phyloP scores from a whole-genome alignment of 148 eudicot species.

The Rhododendron simsii region DNA sequence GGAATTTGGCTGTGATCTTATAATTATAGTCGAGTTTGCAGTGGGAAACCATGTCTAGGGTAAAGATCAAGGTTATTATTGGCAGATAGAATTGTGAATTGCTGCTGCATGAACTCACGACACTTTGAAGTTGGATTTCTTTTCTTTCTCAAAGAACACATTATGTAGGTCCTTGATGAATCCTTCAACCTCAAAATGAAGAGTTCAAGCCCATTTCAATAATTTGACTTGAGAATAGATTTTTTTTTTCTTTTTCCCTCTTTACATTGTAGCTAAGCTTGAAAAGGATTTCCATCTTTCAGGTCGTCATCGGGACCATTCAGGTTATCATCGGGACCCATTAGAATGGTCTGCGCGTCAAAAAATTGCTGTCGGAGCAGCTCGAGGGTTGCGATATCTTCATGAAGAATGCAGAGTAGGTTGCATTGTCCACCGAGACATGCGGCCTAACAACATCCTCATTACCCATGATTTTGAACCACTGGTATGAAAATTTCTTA shows the following conservation, averaged over 20 bases:
- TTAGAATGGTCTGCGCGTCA: slow-evolving; percentile 40
- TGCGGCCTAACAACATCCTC: slow-evolving; percentile 49
- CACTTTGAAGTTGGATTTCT: background rate
- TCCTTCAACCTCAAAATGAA: background rate
- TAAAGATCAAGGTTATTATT: background rate
- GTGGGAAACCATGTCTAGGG: background rate
- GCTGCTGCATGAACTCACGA: background rate
- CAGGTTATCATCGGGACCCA: slow-evolving; percentile 25
- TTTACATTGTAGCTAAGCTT: slow-evolving; percentile 5
- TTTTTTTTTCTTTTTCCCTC: too few relatives aligned
- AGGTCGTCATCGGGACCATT: background rate
- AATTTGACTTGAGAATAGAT: background rate
- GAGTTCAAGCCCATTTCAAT: background rate
- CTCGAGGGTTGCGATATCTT: slow-evolving; percentile 45
- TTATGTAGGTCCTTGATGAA: background rate
- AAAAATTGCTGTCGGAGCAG: slow-evolving; percentile 41
- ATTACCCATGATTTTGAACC: slow-evolving; percentile 51
- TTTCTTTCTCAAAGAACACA: background rate
- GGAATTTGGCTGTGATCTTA: background rate
- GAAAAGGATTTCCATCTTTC: background rate
- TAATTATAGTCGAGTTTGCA: background rate
- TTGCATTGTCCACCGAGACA: slow-evolving; percentile 45
- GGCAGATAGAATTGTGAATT: background rate
- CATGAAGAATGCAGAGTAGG: slow-evolving; percentile 53
- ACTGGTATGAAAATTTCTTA: slow-evolving; percentile 19